Percentiles rank a stretch among this genome's conserved stretches.
Evolutionary conservation across 139 green algal species (phyloP).

Genomic region (Coelastrella sp.): DNA sequence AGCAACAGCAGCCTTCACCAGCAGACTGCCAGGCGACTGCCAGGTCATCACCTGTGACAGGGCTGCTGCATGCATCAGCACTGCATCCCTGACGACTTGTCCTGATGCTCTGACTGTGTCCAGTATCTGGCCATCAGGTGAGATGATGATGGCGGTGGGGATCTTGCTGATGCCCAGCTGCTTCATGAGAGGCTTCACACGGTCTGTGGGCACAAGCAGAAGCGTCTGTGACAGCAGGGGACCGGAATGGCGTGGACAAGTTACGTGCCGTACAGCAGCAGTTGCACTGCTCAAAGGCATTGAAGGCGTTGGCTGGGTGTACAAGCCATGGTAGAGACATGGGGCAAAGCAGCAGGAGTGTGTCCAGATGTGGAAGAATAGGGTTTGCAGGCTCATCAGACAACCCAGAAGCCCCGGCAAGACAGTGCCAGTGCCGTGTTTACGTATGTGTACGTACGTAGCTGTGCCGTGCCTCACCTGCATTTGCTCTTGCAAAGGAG

Average conservation of each 20-base stretch:
- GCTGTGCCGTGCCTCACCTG: background rate
- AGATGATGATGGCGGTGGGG: conserved; percentile 37
- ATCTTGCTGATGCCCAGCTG: conserved; percentile 32
- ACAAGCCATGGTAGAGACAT: too few species aligned
- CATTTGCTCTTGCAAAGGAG: conserved; percentile 25
- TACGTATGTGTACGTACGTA: background rate
- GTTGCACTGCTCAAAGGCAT: background rate
- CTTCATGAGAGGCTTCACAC: conserved; percentile 34
- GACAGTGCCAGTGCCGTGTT: too few species aligned
- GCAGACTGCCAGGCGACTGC: too few species aligned
- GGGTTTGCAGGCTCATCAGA: too few species aligned
- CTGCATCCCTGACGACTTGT: background rate
- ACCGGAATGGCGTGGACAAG: too few species aligned
- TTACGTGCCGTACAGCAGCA: background rate
- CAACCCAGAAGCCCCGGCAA: too few species aligned
- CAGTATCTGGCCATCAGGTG: conserved; percentile 12
- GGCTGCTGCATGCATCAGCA: conserved; percentile 13
- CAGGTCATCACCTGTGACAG: background rate
- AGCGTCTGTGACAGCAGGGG: background rate
- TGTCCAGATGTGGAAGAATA: too few species aligned
- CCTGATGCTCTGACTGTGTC: conserved; percentile 39
- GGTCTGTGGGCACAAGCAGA: background rate
- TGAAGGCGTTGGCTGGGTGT: too few species aligned
- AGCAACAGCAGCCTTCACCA: too few species aligned
- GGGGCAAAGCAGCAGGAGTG: too few species aligned